These are phyloP conservation scores for Clavariopsis aquatica DNA, from an alignment of 495 filamentous ascomycete genomes.

Conservation along the genomic window DNA sequence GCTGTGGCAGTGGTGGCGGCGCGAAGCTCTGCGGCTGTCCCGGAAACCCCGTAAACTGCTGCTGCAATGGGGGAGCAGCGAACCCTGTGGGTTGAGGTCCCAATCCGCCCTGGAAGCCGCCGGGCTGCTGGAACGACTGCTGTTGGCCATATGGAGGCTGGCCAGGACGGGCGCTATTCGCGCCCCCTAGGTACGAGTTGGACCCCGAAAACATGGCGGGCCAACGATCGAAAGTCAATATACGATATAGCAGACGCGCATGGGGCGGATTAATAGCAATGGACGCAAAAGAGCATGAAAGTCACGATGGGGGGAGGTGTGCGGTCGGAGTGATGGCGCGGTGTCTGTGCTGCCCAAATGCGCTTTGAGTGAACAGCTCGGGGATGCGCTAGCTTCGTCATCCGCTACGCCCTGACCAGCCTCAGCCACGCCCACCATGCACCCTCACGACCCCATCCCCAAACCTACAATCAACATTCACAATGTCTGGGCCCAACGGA, in stretches of 20 bases:
- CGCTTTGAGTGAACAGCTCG: constrained; percentile 17
- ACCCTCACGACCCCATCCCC: constrained; percentile 4
- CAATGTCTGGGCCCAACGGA: constrained; percentile 34
- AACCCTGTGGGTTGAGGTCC: constrained; percentile 53
- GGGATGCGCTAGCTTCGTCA: constrained; percentile 28
- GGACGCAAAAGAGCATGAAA: not conserved
- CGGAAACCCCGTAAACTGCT: constrained; percentile 60
- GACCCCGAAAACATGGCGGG: constrained; percentile 81
- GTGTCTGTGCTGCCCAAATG: constrained; percentile 9
- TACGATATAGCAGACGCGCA: constrained; percentile 10
- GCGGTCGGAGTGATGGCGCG: constrained; percentile 3
- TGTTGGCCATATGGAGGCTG: constrained; percentile 66
- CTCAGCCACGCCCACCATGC: constrained; percentile 5
- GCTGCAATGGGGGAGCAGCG: constrained; percentile 59
- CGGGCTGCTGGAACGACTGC: constrained; percentile 50
- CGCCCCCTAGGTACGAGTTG: constrained; percentile 78
- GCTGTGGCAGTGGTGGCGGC: constrained; percentile 53
- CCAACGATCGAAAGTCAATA: not conserved
- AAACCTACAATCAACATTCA: constrained; percentile 11
- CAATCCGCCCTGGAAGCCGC: constrained; percentile 50
- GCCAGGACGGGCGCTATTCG: constrained; percentile 71
- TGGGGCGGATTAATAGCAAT: constrained; percentile 10
- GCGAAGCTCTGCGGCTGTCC: constrained; percentile 51
- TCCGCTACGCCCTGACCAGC: not conserved
- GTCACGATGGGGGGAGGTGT: not conserved